phyloP scores from a whole-genome alignment of 2,329 filamentous ascomycete species.

The Xenoacremonium recifei region DNA sequence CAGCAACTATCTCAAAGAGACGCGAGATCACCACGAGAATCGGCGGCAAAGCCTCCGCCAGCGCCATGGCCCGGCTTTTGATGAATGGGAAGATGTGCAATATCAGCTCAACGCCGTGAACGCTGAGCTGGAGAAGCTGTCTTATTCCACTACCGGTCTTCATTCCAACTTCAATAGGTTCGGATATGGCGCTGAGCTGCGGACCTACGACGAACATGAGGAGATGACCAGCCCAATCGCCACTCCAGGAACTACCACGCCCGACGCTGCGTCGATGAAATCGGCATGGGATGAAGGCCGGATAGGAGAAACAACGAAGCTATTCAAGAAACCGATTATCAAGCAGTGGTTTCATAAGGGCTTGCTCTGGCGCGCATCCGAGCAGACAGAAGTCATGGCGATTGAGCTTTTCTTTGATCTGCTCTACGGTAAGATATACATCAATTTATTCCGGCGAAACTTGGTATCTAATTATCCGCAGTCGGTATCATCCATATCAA shows the following conservation, averaged over 20 bases:
- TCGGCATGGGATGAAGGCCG: conserved; percentile 23
- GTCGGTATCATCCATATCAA: conserved; percentile 64
- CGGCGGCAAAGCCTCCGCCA: conserved; percentile 45
- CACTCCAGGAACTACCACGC: too few species aligned
- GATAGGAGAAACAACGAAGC: conserved; percentile 45
- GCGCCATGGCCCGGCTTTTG: conserved; percentile 49
- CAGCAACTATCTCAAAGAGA: conserved; percentile 43
- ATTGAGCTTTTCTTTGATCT: conserved; percentile 67
- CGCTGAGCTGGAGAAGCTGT: conserved; percentile 52
- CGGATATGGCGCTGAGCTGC: conserved; percentile 58
- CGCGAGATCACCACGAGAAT: conserved; percentile 52
- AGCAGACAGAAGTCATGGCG: conserved; percentile 58
- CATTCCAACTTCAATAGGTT: conserved; percentile 63
- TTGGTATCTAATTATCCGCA: conserved; percentile 4
- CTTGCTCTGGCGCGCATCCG: conserved; percentile 59
- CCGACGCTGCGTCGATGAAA: conserved; percentile 19
- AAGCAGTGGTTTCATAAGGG: conserved; percentile 67
- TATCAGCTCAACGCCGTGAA: conserved; percentile 51
- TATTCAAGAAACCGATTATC: conserved; percentile 59
- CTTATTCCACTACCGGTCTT: conserved; percentile 52
- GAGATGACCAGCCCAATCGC: conserved; percentile 9
- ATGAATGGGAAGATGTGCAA: conserved; percentile 56
- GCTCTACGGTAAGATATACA: conserved; percentile 43
- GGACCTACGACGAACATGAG: conserved; percentile 41
- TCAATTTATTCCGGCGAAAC: not conserved